Evolutionary conservation across 23 red algal genomes (phyloP).

Genomic region (Rhodosorus marinus): DNA sequence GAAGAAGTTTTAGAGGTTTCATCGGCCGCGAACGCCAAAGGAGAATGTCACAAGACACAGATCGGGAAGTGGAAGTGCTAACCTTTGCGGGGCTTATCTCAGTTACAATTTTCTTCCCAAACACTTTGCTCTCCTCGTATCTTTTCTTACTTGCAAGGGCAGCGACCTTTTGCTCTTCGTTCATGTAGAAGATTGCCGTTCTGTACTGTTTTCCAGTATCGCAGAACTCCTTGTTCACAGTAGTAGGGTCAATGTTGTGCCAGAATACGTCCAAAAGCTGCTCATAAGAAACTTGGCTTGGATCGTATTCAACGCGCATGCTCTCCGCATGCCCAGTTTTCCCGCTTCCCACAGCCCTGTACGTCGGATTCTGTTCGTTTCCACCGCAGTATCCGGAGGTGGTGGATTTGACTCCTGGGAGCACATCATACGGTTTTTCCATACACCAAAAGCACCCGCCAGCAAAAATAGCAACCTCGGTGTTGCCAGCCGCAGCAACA

Average conservation of each 20-base stretch:
- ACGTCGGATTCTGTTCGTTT: slow-evolving; percentile 4
- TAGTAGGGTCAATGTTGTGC: slow-evolving; percentile 9
- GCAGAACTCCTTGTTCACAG: slow-evolving; percentile 1
- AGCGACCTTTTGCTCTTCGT: slow-evolving; percentile 3
- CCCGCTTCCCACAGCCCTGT: slow-evolving; percentile 2
- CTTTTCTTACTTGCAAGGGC: background rate
- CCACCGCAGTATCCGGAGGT: slow-evolving; percentile 14
- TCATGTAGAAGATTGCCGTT: slow-evolving; percentile 6
- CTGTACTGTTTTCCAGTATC: slow-evolving; percentile 7
- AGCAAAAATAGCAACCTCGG: slow-evolving; percentile 12
- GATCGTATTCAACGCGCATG: slow-evolving; percentile 14
- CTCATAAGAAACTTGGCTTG: slow-evolving; percentile 8
- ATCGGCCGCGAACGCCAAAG: too few relatives aligned
- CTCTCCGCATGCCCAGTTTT: slow-evolving; percentile 9
- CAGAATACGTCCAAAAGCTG: slow-evolving; percentile 15
- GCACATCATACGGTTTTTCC: slow-evolving; percentile 5
- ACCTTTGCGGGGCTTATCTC: background rate
- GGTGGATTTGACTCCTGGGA: slow-evolving; percentile 11
- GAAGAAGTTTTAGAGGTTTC: too few relatives aligned
- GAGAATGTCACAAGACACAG: too few relatives aligned
- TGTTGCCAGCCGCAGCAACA: background rate
- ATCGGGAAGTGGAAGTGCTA: too few relatives aligned
- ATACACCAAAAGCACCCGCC: slow-evolving; percentile 28
- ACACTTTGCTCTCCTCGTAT: background rate
- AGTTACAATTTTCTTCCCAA: slow-evolving; percentile 4